Conservation (phyloP, 768 basidiomycete genomes). For the Xerocomellus chrysenteron region DNA sequence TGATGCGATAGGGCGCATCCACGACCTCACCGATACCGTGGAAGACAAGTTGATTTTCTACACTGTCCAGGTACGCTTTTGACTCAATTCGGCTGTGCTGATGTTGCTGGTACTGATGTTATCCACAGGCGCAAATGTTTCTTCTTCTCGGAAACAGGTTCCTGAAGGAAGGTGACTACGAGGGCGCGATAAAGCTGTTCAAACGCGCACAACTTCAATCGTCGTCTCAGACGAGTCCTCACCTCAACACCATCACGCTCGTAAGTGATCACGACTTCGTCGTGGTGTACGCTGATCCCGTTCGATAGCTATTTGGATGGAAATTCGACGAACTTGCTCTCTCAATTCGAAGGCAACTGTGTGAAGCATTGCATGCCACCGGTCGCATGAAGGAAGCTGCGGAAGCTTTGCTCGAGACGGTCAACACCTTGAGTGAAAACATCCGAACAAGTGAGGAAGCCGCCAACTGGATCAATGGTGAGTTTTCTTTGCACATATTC, state of each 20-base stretch:
- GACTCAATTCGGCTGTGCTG: neutral
- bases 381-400: conserved; percentile 13
- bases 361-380: conserved; percentile 11
- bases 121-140: conserved; percentile 14
- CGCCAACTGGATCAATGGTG: conserved; percentile 6
- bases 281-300: neutral
- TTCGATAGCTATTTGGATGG: conserved; percentile 17
- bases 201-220: conserved; percentile 1
- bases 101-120: neutral
- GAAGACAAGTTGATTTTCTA: conserved; percentile 8
- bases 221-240: neutral
- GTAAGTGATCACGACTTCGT: neutral
- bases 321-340: conserved; percentile 7
- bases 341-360: conserved; percentile 5
- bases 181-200: conserved; percentile 12
- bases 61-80: conserved; percentile 8
- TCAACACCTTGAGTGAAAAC: conserved; percentile 1
- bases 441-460: neutral
- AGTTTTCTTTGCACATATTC: neutral
- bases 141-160: conserved; percentile 7
- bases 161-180: conserved; percentile 10
- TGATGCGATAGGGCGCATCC: conserved; percentile 13
- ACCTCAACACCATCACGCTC: conserved; percentile 13
- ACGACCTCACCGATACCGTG: conserved; percentile 10
- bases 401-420: conserved; percentile 7